Conservation (phyloP, 2,329 filamentous ascomycete species). For the Aureobasidium sp. region DNA sequence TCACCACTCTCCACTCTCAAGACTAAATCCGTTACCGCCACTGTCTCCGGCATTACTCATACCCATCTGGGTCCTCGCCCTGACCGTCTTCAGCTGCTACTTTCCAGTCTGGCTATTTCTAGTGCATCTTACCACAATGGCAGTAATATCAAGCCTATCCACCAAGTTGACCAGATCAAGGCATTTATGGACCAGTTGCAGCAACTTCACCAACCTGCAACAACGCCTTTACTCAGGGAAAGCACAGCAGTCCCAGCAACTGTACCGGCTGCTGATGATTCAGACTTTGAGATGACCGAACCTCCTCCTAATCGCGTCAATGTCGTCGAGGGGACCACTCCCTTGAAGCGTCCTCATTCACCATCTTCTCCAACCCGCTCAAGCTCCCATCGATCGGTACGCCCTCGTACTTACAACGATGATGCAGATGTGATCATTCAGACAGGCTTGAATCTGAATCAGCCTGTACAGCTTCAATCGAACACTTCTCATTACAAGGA, state of each 20-base stretch:
- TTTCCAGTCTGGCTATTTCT: conserved; percentile 9
- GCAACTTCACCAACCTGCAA: not conserved
- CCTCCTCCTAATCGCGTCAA: not conserved
- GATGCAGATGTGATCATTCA: conserved; percentile 31
- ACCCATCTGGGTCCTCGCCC: not conserved
- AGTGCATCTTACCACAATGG: not conserved
- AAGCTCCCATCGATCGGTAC: not conserved
- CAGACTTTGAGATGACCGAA: not conserved
- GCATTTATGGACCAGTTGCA: not conserved
- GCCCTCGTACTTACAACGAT: not conserved
- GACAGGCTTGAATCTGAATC: conserved; percentile 31
- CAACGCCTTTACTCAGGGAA: not conserved
- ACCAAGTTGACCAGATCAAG: not conserved
- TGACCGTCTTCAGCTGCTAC: conserved; percentile 2
- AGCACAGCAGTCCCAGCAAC: no score
- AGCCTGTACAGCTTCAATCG: conserved; percentile 24
- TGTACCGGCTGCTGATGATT: not conserved
- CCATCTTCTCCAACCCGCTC: conserved; percentile 20
- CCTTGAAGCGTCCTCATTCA: conserved; percentile 24
- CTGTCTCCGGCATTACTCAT: not conserved
- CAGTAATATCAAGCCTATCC: not conserved
- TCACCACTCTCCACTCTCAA: conserved; percentile 17
- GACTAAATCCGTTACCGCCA: not conserved
- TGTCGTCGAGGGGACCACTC: not conserved
- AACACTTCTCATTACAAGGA: not conserved